Evolutionary conservation across 768 basidiomycete species (phyloP).

Genomic region (Albatrellus ellisii): DNA sequence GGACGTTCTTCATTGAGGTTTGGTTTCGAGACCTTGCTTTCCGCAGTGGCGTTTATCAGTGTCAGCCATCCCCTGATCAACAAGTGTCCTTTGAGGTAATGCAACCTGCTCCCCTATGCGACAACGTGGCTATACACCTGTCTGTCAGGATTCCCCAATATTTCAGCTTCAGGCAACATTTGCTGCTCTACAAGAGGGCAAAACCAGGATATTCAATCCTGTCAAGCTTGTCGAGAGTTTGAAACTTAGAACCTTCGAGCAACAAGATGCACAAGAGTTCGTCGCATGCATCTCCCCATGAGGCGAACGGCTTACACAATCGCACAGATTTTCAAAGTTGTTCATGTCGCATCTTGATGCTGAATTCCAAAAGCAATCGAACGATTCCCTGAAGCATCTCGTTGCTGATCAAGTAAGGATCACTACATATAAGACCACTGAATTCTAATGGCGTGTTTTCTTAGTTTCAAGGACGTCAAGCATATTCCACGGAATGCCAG

Average conservation of each 20-base stretch:
- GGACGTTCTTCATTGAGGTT: slow-evolving; percentile 35
- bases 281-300: slow-evolving; percentile 14
- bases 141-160: slow-evolving; percentile 54
- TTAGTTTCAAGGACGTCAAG: slow-evolving; percentile 80
- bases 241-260: slow-evolving; percentile 67
- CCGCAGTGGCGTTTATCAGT: slow-evolving; percentile 71
- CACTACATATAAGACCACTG: not conserved
- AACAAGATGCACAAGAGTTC: slow-evolving; percentile 96
- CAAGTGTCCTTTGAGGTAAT: slow-evolving; percentile 31
- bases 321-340: slow-evolving; percentile 76
- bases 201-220: slow-evolving; percentile 68
- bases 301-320: slow-evolving; percentile 2
- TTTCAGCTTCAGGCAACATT: slow-evolving; percentile 73
- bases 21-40: slow-evolving; percentile 87
- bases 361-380: slow-evolving; percentile 76
- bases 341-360: slow-evolving; percentile 83
- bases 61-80: slow-evolving; percentile 41
- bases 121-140: not conserved
- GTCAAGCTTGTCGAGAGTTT: slow-evolving; percentile 75
- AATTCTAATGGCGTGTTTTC: not conserved
- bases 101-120: not conserved
- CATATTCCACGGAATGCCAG: slow-evolving; percentile 71
- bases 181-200: slow-evolving; percentile 71
- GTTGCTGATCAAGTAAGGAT: slow-evolving; percentile 55
- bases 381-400: slow-evolving; percentile 48